Evolutionary conservation across 352 stramenopile species (phyloP).

Genomic region (Phytophthora tentaculata): DNA sequence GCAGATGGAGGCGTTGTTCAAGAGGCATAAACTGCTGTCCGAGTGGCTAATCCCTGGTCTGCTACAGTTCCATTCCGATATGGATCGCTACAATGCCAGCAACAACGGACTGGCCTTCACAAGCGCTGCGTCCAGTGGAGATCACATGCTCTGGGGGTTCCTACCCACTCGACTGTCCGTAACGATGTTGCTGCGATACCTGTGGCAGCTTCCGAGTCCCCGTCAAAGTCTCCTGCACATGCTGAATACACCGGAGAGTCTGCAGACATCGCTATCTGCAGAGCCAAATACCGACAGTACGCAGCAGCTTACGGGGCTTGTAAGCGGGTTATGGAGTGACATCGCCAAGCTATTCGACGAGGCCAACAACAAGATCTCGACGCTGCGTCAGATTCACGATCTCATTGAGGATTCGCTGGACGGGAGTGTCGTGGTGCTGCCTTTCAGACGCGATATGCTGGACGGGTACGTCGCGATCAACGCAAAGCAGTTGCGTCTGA

Average conservation of each 20-base stretch:
- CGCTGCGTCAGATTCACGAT: conserved; percentile 67
- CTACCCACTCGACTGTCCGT: conserved; percentile 66
- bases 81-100: conserved; percentile 74
- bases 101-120: conserved; percentile 76
- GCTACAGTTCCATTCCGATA: conserved; percentile 73
- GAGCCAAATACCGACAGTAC: conserved; percentile 23
- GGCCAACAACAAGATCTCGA: conserved; percentile 61
- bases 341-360: conserved; percentile 77
- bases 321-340: conserved; percentile 76
- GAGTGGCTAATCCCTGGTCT: conserved; percentile 48
- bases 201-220: conserved; percentile 69
- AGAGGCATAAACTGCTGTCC: conserved; percentile 47
- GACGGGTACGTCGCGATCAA: conserved; percentile 73
- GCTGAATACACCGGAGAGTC: conserved; percentile 23
- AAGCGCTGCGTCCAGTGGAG: conserved; percentile 61
- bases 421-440: conserved; percentile 43
- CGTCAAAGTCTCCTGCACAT: conserved; percentile 40
- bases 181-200: conserved; percentile 61
- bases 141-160: conserved; percentile 80
- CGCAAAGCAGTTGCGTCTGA: conserved; percentile 70
- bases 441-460: conserved; percentile 63
- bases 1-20: conserved; percentile 47
- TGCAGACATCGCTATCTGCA: conserved; percentile 21
- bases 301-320: conserved; percentile 57
- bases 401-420: conserved; percentile 54